phyloP scores from a whole-genome alignment of 495 filamentous ascomycete species.

The Arthonia radiata region DNA sequence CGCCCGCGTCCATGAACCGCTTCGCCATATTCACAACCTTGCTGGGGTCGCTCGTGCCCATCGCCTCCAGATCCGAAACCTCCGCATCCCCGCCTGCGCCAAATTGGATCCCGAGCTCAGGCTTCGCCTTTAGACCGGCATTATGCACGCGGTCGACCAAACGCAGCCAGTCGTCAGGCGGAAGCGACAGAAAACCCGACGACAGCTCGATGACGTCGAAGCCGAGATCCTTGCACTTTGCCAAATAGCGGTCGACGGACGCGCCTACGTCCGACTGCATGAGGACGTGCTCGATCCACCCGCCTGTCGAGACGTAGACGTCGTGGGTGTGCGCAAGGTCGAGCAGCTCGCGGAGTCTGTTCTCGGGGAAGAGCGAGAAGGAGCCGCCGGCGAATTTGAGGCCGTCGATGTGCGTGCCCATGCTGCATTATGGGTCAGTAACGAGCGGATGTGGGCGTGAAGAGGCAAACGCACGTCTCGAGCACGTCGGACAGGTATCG shows the following conservation, averaged over 20 bases:
- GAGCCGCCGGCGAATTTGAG: conserved; percentile 34
- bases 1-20: conserved; percentile 26
- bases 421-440: no score
- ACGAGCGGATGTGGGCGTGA: no score
- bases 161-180: conserved; percentile 30
- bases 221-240: conserved; percentile 24
- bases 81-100: conserved; percentile 32
- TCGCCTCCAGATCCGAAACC: conserved; percentile 20
- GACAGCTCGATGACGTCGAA: conserved; percentile 32
- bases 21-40: conserved; percentile 25
- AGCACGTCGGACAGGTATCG: conserved; percentile 25
- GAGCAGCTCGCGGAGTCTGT: conserved; percentile 18
- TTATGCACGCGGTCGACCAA: conserved; percentile 27
- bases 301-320: no score
- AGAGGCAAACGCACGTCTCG: no score
- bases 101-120: conserved; percentile 34
- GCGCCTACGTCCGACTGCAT: conserved; percentile 18
- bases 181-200: conserved; percentile 28
- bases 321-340: no score
- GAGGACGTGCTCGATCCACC: conserved; percentile 31
- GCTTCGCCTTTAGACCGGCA: conserved; percentile 28
- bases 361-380: conserved; percentile 26
- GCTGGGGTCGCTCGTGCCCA: conserved; percentile 26
- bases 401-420: conserved; percentile 29
- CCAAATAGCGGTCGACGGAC: conserved; percentile 26